A percentile compares a stretch with the other conserved stretches of the same genome.
phyloP scores from a whole-genome alignment of 495 filamentous ascomycete species.

The Neurospora sp. region DNA sequence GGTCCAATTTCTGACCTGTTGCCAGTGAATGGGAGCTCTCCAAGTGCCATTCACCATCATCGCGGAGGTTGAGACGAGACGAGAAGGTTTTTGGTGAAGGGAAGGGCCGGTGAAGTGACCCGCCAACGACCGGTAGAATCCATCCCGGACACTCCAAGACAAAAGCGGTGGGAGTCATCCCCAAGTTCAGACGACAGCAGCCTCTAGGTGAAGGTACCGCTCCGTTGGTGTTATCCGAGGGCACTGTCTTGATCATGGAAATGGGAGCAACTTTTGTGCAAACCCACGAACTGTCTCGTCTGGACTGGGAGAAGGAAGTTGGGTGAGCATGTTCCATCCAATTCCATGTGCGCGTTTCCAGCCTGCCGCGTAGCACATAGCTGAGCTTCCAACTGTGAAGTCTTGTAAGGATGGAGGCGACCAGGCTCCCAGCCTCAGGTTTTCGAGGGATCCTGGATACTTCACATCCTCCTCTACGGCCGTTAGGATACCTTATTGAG shows the following conservation, averaged over 20 bases:
- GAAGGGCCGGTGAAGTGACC: not conserved
- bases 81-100: not conserved
- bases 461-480: not conserved
- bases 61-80: not conserved
- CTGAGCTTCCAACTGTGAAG: not conserved
- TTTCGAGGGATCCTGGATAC: not conserved
- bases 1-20: not conserved
- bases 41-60: not conserved
- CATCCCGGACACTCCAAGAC: not conserved
- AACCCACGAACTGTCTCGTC: not conserved
- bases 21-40: not conserved
- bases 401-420: not conserved
- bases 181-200: not conserved
- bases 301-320: not conserved
- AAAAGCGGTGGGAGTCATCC: not conserved
- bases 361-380: too few relatives aligned
- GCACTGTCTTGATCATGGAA: not conserved
- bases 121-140: not conserved
- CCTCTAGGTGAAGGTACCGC: not conserved
- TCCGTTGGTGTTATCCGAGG: not conserved
- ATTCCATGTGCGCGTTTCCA: not conserved
- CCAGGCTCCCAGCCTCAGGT: not conserved
- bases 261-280: not conserved
- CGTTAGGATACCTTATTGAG: not conserved
- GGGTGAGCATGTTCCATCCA: not conserved